phyloP scores from a whole-genome alignment of 345 rosid genomes.

The Reutealis trisperma region DNA sequence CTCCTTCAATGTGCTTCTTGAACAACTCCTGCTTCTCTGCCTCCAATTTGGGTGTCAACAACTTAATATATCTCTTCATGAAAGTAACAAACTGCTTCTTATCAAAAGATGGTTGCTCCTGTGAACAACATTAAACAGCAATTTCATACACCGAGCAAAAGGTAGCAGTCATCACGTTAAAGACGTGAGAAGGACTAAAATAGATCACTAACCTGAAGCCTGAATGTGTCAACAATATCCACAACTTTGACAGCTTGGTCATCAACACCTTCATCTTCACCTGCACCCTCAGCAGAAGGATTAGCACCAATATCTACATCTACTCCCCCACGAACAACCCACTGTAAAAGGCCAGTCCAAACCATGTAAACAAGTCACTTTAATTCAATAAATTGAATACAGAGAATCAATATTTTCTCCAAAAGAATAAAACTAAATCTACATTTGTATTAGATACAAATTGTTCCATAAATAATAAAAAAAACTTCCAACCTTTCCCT shows the following conservation, averaged over 20 bases:
- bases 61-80: conserved; percentile 27
- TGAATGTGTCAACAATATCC: conserved; percentile 26
- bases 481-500: conserved; percentile 10
- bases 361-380: background rate
- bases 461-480: background rate
- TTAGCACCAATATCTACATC: conserved; percentile 31
- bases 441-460: background rate
- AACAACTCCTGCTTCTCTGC: conserved; percentile 23
- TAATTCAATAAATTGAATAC: background rate
- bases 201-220: conserved; percentile 23
- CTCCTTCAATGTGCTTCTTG: conserved; percentile 27
- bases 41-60: conserved; percentile 25
- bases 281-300: conserved; percentile 30
- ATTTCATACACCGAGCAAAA: background rate
- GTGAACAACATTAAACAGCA: background rate
- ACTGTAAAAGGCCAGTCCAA: conserved; percentile 10
- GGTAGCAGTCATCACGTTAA: too few relatives aligned
- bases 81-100: conserved; percentile 28
- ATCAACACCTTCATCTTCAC: conserved; percentile 30
- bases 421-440: background rate
- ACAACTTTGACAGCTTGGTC: conserved; percentile 30
- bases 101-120: conserved; percentile 32
- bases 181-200: too few relatives aligned
- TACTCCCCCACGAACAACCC: conserved; percentile 27
- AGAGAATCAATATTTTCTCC: background rate